Evolutionary conservation across 1,284 basidiomycete genomes (phyloP).

Genomic region (Coniferiporia sulphurascens): DNA sequence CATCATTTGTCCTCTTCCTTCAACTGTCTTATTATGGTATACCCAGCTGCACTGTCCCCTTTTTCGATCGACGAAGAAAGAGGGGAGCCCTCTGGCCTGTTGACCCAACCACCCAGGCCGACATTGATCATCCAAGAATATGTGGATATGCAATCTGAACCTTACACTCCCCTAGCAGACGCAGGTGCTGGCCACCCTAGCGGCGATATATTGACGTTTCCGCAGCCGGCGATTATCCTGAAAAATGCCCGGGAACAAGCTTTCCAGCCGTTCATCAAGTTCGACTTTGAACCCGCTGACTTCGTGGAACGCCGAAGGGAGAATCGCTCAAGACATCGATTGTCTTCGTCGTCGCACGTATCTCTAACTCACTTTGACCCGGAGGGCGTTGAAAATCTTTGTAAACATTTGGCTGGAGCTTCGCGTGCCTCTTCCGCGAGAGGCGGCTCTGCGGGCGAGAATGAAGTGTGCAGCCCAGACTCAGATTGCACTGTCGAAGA

Average conservation of each 20-base stretch:
- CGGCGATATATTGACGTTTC: not conserved
- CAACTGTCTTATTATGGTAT: not conserved
- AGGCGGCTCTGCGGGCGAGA: not conserved
- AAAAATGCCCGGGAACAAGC: not conserved
- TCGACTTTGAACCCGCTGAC: constrained; percentile 7
- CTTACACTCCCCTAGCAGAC: not conserved
- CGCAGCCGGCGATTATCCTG: not conserved
- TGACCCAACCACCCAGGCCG: not conserved
- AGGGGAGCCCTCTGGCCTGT: not conserved
- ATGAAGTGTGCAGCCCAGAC: not conserved
- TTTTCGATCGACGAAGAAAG: not conserved
- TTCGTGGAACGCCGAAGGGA: not conserved
- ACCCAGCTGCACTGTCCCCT: not conserved
- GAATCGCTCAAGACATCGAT: not conserved
- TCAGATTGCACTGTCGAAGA: not conserved
- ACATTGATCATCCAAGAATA: not conserved
- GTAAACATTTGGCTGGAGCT: not conserved
- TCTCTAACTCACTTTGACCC: constrained; percentile 9
- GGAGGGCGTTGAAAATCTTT: constrained; percentile 2
- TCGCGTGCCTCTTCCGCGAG: not conserved
- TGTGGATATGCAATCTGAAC: not conserved
- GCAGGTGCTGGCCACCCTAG: not conserved
- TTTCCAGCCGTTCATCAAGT: constrained; percentile 9
- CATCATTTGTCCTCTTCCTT: not conserved
- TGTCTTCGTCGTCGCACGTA: not conserved